Evolutionary conservation across 208 protist species (phyloP).

Genomic region (Plasmodiophora brassicae): DNA sequence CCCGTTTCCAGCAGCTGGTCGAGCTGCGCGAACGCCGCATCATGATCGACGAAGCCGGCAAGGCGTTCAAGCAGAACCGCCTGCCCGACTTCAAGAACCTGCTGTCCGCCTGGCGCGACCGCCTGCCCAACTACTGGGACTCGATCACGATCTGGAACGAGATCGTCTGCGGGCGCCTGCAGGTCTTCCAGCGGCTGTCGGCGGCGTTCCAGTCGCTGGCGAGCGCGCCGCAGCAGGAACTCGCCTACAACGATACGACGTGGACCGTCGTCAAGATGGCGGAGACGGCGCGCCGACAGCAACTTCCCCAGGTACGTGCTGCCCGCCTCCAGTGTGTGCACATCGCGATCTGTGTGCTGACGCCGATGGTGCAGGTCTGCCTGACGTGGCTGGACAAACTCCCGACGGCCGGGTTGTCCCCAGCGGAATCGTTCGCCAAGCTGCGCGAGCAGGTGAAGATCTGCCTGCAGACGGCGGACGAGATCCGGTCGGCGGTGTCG

Average conservation of each 20-base stretch:
- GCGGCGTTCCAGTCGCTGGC: neutral
- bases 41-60: neutral
- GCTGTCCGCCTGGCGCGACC: neutral
- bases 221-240: neutral
- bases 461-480: constrained; percentile 43
- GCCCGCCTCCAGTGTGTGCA: neutral
- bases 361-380: neutral
- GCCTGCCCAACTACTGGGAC: constrained; percentile 39
- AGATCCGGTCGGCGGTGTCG: constrained; percentile 34
- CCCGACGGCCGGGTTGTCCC: neutral
- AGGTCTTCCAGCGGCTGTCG: neutral
- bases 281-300: constrained; percentile 47
- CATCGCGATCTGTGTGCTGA: neutral
- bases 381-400: constrained; percentile 36
- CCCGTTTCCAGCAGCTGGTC: constrained; percentile 12
- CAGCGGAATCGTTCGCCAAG: constrained; percentile 48
- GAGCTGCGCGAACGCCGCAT: neutral
- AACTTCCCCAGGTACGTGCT: constrained; percentile 7
- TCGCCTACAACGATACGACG: constrained; percentile 27
- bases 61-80: neutral
- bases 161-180: neutral
- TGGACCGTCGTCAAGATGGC: constrained; percentile 50
- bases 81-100: constrained; percentile 8
- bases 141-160: neutral
- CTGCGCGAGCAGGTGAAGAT: constrained; percentile 49